Evolutionary conservation across 768 basidiomycete genomes (phyloP), one percentile per base, ranked within the genome.

Genomic region (Mycena olivaceomarginata): DNA sequence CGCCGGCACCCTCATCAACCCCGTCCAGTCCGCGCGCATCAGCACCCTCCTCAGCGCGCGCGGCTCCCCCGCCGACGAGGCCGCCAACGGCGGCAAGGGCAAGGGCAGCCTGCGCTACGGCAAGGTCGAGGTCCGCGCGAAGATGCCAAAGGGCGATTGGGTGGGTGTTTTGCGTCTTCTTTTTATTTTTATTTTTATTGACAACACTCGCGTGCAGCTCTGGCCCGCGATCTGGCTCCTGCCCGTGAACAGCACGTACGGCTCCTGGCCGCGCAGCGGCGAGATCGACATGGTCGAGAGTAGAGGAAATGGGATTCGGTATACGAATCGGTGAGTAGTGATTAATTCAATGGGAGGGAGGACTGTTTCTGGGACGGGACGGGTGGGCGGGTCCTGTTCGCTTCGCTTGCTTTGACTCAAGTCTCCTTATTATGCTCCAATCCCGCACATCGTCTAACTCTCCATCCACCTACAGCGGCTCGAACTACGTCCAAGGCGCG

Each of bases 171-270:
- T 25, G 25, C 25, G 25, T n/a, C n/a, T n/a, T n/a, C n/a, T n/a
- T n/a, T 25, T 25, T 2, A n/a, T 25, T 25, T 25, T 25, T 25
- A 25, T 25, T 25, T 25, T 25, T 25, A 25, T 25, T 25, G 25
- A 25, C 25, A 25, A 25, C 25, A 2, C 25, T 25, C 25, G 25
- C 25, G 25, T 25, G 25, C 92, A 91, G 84, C 88, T 93, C 77
- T 95, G 94, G 94, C 94, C 94, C 20, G 94, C 94, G 0, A 90
- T 95, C 64, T 95, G 94, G 94, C 94, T 96, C 94, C 89, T 96
- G 65, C 94, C 94, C 5, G 90, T 89, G 56, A 89, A 94, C 80
- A 87, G 88, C 75, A 89, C 89, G 0, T 95, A 95, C 74, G 94
- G 95, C 0, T 83, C 90, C 4, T 94, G 93, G 93, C 93, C 93